These are phyloP conservation scores for Fistulifera pelliculosa DNA, from an alignment of 108 stramenopile species.

Conservation along the genomic window DNA sequence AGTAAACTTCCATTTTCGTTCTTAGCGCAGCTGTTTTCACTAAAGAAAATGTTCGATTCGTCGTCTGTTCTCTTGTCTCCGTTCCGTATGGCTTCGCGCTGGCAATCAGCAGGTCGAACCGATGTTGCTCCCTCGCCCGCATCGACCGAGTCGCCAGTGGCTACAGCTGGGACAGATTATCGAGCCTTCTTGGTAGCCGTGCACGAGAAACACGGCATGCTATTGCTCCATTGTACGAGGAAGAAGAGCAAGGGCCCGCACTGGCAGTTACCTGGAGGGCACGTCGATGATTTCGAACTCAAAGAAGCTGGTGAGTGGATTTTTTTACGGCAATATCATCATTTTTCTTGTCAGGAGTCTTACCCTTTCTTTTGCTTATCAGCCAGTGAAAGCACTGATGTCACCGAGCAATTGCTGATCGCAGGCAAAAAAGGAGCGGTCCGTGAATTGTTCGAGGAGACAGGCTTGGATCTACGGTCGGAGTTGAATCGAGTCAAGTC, in stretches of 20 bases:
- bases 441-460: constrained; percentile 77
- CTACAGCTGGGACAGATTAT: constrained; percentile 27
- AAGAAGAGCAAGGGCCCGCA: constrained; percentile 61
- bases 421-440: constrained; percentile 61
- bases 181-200: constrained; percentile 58
- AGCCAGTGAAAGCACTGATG: constrained; percentile 6
- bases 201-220: constrained; percentile 47
- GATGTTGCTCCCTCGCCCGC: too few species aligned
- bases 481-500: constrained; percentile 41
- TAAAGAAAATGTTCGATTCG: too few species aligned
- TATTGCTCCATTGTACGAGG: constrained; percentile 67
- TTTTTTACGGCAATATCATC: not conserved
- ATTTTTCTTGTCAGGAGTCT: not conserved
- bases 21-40: too few species aligned
- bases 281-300: constrained; percentile 67
- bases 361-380: constrained; percentile 1
- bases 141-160: too few species aligned
- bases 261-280: constrained; percentile 77
- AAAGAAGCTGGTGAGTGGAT: constrained; percentile 20
- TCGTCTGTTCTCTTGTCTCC: too few species aligned
- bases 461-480: constrained; percentile 56
- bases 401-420: constrained; percentile 21
- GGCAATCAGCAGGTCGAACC: too few species aligned
- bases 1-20: too few species aligned
- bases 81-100: too few species aligned